Evolutionary conservation across 495 filamentous ascomycete species (phyloP).

Genomic region (Chlorociboria aeruginascens): DNA sequence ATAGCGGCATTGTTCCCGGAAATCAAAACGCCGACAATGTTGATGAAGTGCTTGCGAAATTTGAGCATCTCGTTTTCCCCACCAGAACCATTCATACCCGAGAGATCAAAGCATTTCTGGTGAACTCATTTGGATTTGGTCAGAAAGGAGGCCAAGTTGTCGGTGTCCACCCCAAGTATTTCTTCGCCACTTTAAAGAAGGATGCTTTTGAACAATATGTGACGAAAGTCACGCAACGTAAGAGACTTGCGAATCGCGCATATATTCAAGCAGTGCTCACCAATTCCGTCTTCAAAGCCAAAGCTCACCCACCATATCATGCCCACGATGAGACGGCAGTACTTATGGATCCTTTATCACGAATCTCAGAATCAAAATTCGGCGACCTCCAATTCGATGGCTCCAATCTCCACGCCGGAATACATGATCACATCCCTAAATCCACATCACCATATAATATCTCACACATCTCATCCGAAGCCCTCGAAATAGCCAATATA

Average conservation of each 20-base stretch:
- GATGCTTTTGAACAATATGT: slow-evolving; percentile 69
- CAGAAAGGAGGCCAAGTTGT: slow-evolving; percentile 96
- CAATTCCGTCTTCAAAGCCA: slow-evolving; percentile 72
- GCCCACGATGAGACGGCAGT: not conserved
- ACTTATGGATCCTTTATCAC: too few relatives aligned
- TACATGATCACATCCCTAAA: too few relatives aligned
- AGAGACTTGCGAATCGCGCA: slow-evolving; percentile 92
- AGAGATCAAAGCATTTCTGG: slow-evolving; percentile 89
- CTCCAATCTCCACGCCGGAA: too few relatives aligned
- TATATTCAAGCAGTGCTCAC: slow-evolving; percentile 92
- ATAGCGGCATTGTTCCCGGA: slow-evolving; percentile 82
- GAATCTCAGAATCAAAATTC: too few relatives aligned
- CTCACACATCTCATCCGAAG: too few relatives aligned
- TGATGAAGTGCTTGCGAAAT: slow-evolving; percentile 84
- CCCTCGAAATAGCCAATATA: too few relatives aligned
- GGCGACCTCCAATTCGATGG: too few relatives aligned
- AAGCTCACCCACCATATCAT: slow-evolving; percentile 16
- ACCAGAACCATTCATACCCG: slow-evolving; percentile 88
- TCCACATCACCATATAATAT: too few relatives aligned
- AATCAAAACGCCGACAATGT: slow-evolving; percentile 97
- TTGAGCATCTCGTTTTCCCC: slow-evolving; percentile 91
- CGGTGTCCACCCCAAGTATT: slow-evolving; percentile 87
- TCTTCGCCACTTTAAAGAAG: slow-evolving; percentile 79
- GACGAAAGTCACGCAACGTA: slow-evolving; percentile 70
- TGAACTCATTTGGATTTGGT: slow-evolving; percentile 97